Evolutionary conservation across 768 basidiomycete species (phyloP).

Genomic region (Tricholoma matsutake): DNA sequence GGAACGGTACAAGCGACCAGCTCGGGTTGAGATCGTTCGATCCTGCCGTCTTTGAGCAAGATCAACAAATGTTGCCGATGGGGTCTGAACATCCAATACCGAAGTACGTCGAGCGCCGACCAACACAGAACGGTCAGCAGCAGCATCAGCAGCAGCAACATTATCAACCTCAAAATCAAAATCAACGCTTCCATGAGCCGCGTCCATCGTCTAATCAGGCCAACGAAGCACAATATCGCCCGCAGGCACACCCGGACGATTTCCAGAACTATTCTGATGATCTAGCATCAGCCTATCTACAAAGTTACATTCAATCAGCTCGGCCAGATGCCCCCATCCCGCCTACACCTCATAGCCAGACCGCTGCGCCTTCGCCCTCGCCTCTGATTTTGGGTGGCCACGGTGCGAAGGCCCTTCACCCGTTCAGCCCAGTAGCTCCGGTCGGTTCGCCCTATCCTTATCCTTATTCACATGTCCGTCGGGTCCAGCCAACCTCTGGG

Average conservation of each 20-base stretch:
- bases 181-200: conserved; percentile 17
- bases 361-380: conserved; percentile 70
- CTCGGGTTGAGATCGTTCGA: conserved; percentile 60
- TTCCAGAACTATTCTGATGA: conserved; percentile 58
- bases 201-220: conserved; percentile 9
- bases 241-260: conserved; percentile 52
- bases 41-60: conserved; percentile 49
- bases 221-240: conserved; percentile 30
- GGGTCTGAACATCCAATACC: conserved; percentile 24
- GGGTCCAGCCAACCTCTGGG: conserved; percentile 40
- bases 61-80: conserved; percentile 22
- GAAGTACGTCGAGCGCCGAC: conserved; percentile 27
- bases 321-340: conserved; percentile 77
- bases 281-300: conserved; percentile 55
- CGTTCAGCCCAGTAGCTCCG: conserved; percentile 52
- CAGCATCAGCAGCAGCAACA: conserved; percentile 4
- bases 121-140: conserved; percentile 7
- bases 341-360: conserved; percentile 75
- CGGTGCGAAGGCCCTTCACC: conserved; percentile 33
- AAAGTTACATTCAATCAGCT: conserved; percentile 53
- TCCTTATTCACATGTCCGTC: conserved; percentile 71
- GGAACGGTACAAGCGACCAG: conserved; percentile 60
- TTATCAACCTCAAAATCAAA: conserved; percentile 14
- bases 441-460: conserved; percentile 79
- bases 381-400: conserved; percentile 56